Conservation (phyloP, 176 grass and related monocot species). For the Eleusine indica region DNA sequence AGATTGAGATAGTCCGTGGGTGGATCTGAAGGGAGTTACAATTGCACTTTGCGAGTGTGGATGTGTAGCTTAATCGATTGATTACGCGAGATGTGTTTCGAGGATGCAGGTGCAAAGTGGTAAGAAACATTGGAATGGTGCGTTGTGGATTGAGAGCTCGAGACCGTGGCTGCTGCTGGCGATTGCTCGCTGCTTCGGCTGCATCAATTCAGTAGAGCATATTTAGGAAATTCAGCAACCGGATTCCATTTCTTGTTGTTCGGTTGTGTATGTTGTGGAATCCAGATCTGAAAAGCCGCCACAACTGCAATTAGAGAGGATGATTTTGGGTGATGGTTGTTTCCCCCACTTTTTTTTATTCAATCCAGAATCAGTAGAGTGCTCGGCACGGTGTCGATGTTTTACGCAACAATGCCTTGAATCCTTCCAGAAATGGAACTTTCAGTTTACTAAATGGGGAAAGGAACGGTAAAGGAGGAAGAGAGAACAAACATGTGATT, state of each 20-base stretch:
- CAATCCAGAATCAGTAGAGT: not conserved
- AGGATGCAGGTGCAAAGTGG: not conserved
- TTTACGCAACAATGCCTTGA: not conserved
- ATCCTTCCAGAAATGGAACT: not conserved
- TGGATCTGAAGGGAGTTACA: conserved; percentile 33
- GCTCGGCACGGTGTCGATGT: not conserved
- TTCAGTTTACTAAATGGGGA: not conserved
- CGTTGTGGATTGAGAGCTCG: conserved; percentile 11
- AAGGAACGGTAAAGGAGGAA: not conserved
- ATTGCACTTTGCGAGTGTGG: conserved; percentile 30
- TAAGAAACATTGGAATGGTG: conserved; percentile 20
- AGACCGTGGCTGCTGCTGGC: not conserved
- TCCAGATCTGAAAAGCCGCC: conserved; percentile 30
- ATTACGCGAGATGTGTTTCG: conserved; percentile 9
- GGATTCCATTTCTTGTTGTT: conserved; percentile 31
- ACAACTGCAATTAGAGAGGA: not conserved
- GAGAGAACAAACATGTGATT: not conserved
- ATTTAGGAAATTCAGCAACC: not conserved
- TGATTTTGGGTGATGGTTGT: not conserved
- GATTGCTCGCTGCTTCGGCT: not conserved
- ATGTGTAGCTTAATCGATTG: conserved; percentile 30
- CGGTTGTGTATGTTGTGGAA: not conserved
- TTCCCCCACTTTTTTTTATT: not conserved
- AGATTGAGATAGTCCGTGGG: conserved; percentile 12
- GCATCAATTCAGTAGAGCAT: not conserved